phyloP scores from a whole-genome alignment of 192 early-diverging fungal species.

The Powellomyces hirtus region DNA sequence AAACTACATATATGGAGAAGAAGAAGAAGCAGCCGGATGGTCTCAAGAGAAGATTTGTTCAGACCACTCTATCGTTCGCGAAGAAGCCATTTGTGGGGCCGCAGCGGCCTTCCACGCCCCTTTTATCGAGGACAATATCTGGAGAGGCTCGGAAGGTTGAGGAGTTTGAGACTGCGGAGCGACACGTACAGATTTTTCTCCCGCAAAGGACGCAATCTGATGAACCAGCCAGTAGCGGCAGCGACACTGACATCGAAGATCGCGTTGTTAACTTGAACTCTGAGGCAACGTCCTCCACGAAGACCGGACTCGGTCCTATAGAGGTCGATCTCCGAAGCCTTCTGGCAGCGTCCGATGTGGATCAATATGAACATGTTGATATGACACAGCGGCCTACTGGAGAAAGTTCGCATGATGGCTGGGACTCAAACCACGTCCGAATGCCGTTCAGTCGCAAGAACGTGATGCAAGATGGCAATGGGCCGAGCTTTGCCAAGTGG shows the following conservation, averaged over 20 bases:
- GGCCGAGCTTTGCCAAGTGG: conserved; percentile 14
- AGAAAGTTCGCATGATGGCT: not conserved
- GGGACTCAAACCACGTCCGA: conserved; percentile 12
- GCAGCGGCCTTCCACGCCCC: not conserved
- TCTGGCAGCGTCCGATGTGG: not conserved
- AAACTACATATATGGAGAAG: too few relatives aligned
- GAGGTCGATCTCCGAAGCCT: not conserved
- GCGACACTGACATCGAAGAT: conserved; percentile 4
- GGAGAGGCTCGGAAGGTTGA: not conserved
- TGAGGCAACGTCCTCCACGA: not conserved
- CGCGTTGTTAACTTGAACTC: not conserved
- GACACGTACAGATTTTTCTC: too few relatives aligned
- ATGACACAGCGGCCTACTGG: not conserved
- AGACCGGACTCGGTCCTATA: too few relatives aligned
- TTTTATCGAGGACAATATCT: too few relatives aligned
- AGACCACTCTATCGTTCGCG: conserved; percentile 21
- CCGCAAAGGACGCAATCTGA: too few relatives aligned
- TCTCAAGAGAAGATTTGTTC: conserved; percentile 9
- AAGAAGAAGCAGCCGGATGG: too few relatives aligned
- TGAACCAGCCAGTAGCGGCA: not conserved
- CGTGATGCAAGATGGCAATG: not conserved
- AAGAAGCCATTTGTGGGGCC: not conserved
- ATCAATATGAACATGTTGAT: not conserved
- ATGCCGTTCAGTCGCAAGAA: conserved; percentile 16
- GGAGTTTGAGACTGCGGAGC: too few relatives aligned